Base-by-base conservation (phyloP, 176 grass and related monocot species). In the Leersia perrieri region DNA sequence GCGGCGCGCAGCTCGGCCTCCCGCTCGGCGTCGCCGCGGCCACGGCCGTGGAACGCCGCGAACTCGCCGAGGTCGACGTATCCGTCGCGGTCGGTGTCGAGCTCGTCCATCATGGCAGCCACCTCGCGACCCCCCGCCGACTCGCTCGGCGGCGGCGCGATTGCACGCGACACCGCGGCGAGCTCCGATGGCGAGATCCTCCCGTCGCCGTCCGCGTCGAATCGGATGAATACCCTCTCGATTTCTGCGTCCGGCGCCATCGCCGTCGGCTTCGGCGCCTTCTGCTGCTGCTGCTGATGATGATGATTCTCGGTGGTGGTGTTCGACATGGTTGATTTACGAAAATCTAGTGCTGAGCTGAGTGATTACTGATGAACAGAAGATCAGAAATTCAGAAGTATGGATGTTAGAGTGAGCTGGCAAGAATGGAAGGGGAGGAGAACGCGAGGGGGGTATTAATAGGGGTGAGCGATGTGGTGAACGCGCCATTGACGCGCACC, bases 191-290 rank as follows among this genome's bases (percentile, higher is more conserved):
- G 77, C 0, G 88, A 98, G 90, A 98, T 98, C 86, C 70, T 60
- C 58, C 96, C 92, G 82, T 98, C 96, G 22, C 92, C 90, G 74
- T 98, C 91, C 23, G 88, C 33, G 75, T 98, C 96, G 84, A 93
- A 93, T 79, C 84, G 92, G 10, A 88, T 47, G 76, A 98, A 98
- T 14, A 95, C 84, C 87, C 79, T 91, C 73, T 83, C 71, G 29
- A 95, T 72, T 87, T 95, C 90, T 11, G 72, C 45, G 38, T 82
- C 76, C 18, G 76, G 9, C 2, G 55, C 49, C 3, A 28, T 7
- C 33, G 88, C 64, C 74, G 73, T 26, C 2, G 51, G 33, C 33
- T 41, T 65, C 51, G 36, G 7, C 1, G 31, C 51, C 65, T 31
- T 0, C 75, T 72, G 62, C 2, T 38, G 5, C n/a, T 22, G 30